Conservation (phyloP, 352 stramenopile species). For the Pilasporangium apinafurcum region DNA sequence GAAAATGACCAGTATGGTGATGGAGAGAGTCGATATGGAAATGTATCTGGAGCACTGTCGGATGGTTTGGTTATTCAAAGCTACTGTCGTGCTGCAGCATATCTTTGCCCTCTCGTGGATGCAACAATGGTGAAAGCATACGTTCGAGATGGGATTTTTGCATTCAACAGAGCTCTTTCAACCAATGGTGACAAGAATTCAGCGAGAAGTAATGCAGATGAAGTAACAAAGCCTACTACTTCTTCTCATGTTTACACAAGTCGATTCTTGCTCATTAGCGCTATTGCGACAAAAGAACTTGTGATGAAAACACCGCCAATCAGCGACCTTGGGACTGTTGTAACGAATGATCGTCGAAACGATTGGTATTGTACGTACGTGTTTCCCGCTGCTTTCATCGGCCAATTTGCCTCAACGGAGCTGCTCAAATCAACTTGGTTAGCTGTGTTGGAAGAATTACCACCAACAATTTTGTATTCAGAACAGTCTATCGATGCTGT, state of each 20-base stretch:
- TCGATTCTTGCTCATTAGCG: constrained; percentile 64
- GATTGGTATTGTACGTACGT: constrained; percentile 62
- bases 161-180: constrained; percentile 12
- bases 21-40: constrained; percentile 46
- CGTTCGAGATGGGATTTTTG: constrained; percentile 69
- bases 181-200: too few relatives aligned
- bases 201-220: neutral
- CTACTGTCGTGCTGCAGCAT: constrained; percentile 71
- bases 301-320: constrained; percentile 54
- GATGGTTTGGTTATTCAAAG: constrained; percentile 66
- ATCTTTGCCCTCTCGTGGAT: constrained; percentile 56
- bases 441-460: constrained; percentile 56
- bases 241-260: constrained; percentile 30
- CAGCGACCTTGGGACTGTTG: constrained; percentile 20
- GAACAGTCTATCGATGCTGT: constrained; percentile 34
- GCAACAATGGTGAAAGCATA: constrained; percentile 35
- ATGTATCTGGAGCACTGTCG: constrained; percentile 12
- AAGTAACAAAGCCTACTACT: neutral
- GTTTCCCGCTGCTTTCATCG: constrained; percentile 70
- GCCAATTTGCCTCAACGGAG: constrained; percentile 50
- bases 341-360: constrained; percentile 32
- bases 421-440: constrained; percentile 46
- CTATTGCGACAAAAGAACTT: constrained; percentile 60
- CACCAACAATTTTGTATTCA: constrained; percentile 52
- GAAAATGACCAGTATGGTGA: constrained; percentile 76